These are phyloP conservation scores for Lippia alba DNA, from an alignment of 305 asterid species.

Conservation along the genomic window DNA sequence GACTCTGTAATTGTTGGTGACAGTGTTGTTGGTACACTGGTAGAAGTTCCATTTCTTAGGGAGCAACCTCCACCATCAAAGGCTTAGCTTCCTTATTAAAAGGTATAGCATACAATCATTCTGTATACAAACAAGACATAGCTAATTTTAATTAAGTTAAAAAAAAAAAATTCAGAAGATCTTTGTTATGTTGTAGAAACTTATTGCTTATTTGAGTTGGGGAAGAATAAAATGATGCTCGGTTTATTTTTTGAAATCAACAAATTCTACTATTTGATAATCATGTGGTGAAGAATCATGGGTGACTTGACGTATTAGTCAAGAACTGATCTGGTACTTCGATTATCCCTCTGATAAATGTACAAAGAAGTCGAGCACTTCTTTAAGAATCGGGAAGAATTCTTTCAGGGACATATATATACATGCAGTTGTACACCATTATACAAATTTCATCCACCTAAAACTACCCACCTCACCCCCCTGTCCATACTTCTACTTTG, in stretches of 20 bases:
- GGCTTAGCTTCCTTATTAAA: constrained; percentile 36
- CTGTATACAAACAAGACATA: constrained; percentile 21
- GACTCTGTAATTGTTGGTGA: constrained; percentile 73
- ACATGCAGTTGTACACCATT: constrained; percentile 24
- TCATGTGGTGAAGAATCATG: constrained; percentile 1
- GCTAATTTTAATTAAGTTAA: constrained; percentile 22
- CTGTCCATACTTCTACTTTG: constrained; percentile 26
- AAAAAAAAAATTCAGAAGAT: neutral
- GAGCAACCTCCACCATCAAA: constrained; percentile 58
- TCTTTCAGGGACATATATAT: constrained; percentile 34
- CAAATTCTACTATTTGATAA: neutral
- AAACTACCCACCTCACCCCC: constrained; percentile 17
- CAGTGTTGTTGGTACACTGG: constrained; percentile 66
- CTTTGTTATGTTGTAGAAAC: neutral
- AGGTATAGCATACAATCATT: constrained; percentile 29
- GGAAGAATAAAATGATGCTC: constrained; percentile 10
- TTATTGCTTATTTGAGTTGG: constrained; percentile 9
- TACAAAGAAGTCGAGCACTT: constrained; percentile 15
- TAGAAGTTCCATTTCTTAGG: constrained; percentile 83
- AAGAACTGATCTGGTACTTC: constrained; percentile 3
- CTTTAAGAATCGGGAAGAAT: constrained; percentile 18
- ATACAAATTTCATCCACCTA: constrained; percentile 40
- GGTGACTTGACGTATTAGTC: neutral
- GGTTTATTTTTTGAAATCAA: neutral
- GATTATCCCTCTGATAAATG: constrained; percentile 29